These are phyloP conservation scores for Flammula alnicola DNA, from an alignment of 1,284 basidiomycete species.

Conservation along the genomic window DNA sequence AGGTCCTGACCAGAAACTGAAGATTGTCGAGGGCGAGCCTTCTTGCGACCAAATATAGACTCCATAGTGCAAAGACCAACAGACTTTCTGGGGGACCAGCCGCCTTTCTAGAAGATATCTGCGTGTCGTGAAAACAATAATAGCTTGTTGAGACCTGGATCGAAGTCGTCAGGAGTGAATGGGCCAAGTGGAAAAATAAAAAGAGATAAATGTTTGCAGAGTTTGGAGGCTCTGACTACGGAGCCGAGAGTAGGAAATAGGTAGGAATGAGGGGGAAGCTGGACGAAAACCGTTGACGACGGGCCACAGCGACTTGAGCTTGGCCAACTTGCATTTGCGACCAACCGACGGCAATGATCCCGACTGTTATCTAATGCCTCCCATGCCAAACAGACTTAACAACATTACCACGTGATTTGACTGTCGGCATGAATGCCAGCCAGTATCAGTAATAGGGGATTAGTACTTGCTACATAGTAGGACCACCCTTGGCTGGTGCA, in stretches of 20 bases:
- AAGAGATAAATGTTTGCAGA: no score
- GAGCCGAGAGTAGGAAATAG: no score
- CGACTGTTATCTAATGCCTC: constrained; percentile 2
- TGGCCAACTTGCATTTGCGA: constrained; percentile 3
- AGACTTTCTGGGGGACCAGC: not conserved
- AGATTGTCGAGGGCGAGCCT: constrained; percentile 47
- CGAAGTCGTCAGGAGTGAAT: no score
- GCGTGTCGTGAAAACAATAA: not conserved
- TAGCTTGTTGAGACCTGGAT: no score
- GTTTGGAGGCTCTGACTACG: no score
- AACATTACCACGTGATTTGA: constrained; percentile 13
- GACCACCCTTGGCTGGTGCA: no score
- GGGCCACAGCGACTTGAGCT: constrained; percentile 11
- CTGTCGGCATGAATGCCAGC: no score
- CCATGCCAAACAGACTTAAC: constrained; percentile 6
- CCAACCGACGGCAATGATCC: not conserved
- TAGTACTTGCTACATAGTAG: no score
- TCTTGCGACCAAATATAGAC: constrained; percentile 59
- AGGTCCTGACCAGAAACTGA: constrained; percentile 50
- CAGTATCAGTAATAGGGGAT: no score
- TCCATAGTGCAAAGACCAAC: constrained; percentile 44
- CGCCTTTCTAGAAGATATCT: constrained; percentile 1
- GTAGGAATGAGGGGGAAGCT: no score
- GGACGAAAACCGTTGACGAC: constrained; percentile 21
- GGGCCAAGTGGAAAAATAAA: no score